These are phyloP conservation scores for Geotrichum ghanense DNA, from an alignment of 805 yeast species.

Conservation along the genomic window DNA sequence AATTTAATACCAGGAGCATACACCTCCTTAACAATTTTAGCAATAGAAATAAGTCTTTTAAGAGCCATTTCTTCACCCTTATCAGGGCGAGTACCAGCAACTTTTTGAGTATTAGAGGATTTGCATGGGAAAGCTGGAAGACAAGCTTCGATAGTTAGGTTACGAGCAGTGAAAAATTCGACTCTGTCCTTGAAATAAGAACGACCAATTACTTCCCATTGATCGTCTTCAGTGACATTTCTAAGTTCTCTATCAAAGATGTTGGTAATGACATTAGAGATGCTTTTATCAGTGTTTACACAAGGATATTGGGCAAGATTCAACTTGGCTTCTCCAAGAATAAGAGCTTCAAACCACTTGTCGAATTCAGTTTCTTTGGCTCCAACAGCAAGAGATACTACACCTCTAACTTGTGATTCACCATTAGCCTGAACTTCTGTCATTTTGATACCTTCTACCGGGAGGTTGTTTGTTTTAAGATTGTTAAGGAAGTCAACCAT, in stretches of 20 bases:
- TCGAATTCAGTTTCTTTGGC: not conserved
- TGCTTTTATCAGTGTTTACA: not conserved
- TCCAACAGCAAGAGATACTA: not conserved
- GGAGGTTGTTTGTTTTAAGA: not conserved
- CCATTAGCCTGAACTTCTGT: not conserved
- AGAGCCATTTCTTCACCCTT: not conserved
- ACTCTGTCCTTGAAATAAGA: not conserved
- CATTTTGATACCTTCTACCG: not conserved
- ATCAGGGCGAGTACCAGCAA: not conserved
- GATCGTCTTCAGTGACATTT: not conserved
- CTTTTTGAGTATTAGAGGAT: not conserved
- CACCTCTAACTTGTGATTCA: not conserved
- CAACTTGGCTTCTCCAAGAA: not conserved
- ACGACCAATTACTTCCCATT: not conserved
- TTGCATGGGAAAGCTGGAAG: not conserved
- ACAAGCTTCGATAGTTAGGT: not conserved
- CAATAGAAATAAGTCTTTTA: not conserved
- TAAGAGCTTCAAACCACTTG: not conserved
- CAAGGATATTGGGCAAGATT: not conserved
- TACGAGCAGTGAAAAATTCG: not conserved
- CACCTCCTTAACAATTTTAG: not conserved
- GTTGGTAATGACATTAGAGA: not conserved
- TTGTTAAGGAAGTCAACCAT: not conserved
- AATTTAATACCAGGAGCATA: not conserved
- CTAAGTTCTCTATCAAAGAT: not conserved